Evolutionary conservation across 257 asterid species (phyloP), one percentile per base, ranked within the genome.

Genomic region (Ophiorrhiza pumila): DNA sequence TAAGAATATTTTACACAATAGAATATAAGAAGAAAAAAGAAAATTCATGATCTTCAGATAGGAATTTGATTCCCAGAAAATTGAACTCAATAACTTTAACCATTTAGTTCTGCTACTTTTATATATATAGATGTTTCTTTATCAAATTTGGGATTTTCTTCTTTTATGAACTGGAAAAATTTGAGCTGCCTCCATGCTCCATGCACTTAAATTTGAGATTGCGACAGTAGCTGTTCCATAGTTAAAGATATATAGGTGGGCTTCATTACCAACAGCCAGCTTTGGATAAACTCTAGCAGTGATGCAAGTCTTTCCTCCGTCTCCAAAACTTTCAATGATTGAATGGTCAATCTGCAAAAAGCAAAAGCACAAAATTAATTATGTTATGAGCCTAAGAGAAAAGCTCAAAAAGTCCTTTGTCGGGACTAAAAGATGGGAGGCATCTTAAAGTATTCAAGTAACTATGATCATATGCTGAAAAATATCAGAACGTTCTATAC

Each of bases 271-370:
- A 67, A 71, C 60, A 31, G 80, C 80, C 46, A 76, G 5, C 34
- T 53, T 63, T 29, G 81, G 84, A 70, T 70, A 79, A 29, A 69
- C 86, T 74, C 86, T 82, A 2, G 86, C 53, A 65, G 84, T 79
- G 37, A 82, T 82, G 69, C 84, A 82, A 60, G 58, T 69, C 53
- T 63, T 79, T 66, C 84, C 86, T 55, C 52, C 76, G 41, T 82
- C 82, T 17, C 80, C 82, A 76, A 73, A 82, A 52, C 86, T 82
- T 41, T 82, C 86, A 29, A 82, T 43, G 2, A 82, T 82, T 15
- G 86, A 82, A 69, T 79, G 79, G 32, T 82, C 83, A 31, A 82
- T 79, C 79, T 79, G 83, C 56, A 73, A 39, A 31, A 49, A 60
- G 29, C 18, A 55, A 41, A 18, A 35, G 7, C 31, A 45, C 55